Base-by-base conservation (phyloP, 2,329 filamentous ascomycete species). In the Pyrenochaeta sp. region DNA sequence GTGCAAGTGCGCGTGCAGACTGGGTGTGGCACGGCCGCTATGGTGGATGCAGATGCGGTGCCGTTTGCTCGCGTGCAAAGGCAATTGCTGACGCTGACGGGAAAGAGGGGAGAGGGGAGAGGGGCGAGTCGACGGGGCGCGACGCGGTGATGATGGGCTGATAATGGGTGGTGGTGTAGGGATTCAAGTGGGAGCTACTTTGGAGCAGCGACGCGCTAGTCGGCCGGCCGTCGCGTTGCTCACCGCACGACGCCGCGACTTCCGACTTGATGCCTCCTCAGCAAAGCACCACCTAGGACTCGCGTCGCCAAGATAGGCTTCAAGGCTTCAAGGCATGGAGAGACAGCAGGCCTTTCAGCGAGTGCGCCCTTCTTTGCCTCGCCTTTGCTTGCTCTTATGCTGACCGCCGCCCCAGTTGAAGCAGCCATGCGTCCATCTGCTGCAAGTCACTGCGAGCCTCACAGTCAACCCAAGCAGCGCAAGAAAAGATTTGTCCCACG, bases 371-470 rank as follows among this genome's bases (percentile, higher is more conserved):
- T 15, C 31, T 12, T 30, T 12, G 11, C 31, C 27, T 20, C n/a
- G 21, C n/a, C 30, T 29, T 33, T 11, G 12, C 31, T 33, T 11
- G 12, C 2, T 32, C 12, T 35, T 23, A n/a, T 31, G 30, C 54
- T 60, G 27, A 63, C 41, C 39, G 11, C 40, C 18, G 5, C 15
- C 50, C 29, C 63, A 85, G 82, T 77, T 89, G 49, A 87, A 86
- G 60, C 78, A 81, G 44, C 76, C 78, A 50, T 88, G 86, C 64
- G 82, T 88, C 30, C 79, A 82, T 39, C 78, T 88, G 31, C 83
- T 83, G 57, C 81, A 86, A 41, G 74, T 79, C 42, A 82, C 82
- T 9, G 72, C 87, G 14, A 75, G 73, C 36, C 79, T 86, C 51
- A 78, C 79, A 42, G 78, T 78, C 30, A 77, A 76, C 31, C 78